These are phyloP conservation scores for Macrocystidia cucumis DNA, from an alignment of 1,284 basidiomycete genomes.

Conservation along the genomic window DNA sequence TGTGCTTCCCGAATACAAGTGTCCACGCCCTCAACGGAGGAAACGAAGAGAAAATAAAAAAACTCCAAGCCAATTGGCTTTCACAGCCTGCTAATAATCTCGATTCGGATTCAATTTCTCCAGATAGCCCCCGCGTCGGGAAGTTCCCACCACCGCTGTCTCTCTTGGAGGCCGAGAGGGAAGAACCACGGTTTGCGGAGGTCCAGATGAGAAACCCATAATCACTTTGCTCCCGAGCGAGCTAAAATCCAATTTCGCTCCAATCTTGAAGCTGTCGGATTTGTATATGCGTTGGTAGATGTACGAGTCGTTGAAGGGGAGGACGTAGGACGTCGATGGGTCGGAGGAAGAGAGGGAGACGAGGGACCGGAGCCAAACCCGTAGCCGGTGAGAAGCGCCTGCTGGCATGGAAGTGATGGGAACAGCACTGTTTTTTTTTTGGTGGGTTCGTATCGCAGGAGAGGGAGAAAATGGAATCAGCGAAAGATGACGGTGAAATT, in stretches of 20 bases:
- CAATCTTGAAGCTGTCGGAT: constrained; percentile 51
- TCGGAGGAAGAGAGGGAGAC: constrained; percentile 19
- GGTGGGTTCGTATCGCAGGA: constrained; percentile 3
- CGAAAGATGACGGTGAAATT: constrained; percentile 4
- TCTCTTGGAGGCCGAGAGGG: too few species aligned
- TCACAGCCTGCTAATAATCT: too few species aligned
- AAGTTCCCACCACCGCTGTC: too few species aligned
- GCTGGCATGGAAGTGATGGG: constrained; percentile 41
- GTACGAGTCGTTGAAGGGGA: constrained; percentile 36
- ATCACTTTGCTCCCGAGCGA: constrained; percentile 35
- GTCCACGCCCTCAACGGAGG: too few species aligned
- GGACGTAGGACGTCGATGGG: constrained; percentile 19
- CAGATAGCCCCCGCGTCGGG: too few species aligned
- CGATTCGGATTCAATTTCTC: too few species aligned
- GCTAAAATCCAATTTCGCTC: constrained; percentile 41
- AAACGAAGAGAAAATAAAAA: too few species aligned
- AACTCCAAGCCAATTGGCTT: too few species aligned
- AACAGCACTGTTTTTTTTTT: constrained; percentile 37
- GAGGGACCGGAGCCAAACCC: constrained; percentile 44
- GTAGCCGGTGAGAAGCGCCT: constrained; percentile 48
- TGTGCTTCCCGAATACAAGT: too few species aligned
- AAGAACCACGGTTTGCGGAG: constrained; percentile 22
- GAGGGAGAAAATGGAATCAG: constrained; percentile 4
- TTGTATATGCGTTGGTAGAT: constrained; percentile 57
- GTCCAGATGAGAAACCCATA: constrained; percentile 33